Percentiles rank a stretch among this genome's conserved stretches.
phyloP scores from a whole-genome alignment of 2,329 filamentous ascomycete genomes.

The Curvularia hawaiiensis region DNA sequence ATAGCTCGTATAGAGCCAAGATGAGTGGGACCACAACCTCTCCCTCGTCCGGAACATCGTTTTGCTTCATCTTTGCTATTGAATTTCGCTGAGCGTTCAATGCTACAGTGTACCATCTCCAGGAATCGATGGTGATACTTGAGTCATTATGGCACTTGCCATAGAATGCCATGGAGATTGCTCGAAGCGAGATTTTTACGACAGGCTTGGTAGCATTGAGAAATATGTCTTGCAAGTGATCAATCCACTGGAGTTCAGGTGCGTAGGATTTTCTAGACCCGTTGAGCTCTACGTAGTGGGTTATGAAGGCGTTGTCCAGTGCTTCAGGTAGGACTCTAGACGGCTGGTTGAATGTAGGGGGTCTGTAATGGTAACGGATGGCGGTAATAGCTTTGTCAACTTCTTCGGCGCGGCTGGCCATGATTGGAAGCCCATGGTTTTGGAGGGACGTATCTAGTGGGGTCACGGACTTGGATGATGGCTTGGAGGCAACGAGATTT shows the following conservation, averaged over 20 bases:
- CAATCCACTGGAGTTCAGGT: slow-evolving; percentile 35
- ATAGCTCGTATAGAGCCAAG: slow-evolving; percentile 38
- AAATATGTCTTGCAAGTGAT: slow-evolving; percentile 28
- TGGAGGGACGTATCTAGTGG: slow-evolving; percentile 1
- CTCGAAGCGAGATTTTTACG: slow-evolving; percentile 37
- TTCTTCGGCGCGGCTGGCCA: slow-evolving; percentile 9
- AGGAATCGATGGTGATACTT: slow-evolving; percentile 38
- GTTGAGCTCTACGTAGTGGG: slow-evolving; percentile 40
- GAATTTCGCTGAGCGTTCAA: slow-evolving; percentile 33
- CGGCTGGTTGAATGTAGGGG: slow-evolving; percentile 34
- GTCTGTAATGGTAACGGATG: slow-evolving; percentile 32
- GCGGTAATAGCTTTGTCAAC: slow-evolving; percentile 29
- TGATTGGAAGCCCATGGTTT: slow-evolving; percentile 4
- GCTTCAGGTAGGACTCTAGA: slow-evolving; percentile 29
- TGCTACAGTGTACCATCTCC: slow-evolving; percentile 41
- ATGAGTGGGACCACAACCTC: slow-evolving; percentile 40
- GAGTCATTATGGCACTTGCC: slow-evolving; percentile 37
- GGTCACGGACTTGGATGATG: background rate
- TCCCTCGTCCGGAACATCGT: slow-evolving; percentile 34
- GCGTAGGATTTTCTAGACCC: slow-evolving; percentile 23
- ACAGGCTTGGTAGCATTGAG: slow-evolving; percentile 29
- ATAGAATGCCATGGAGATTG: slow-evolving; percentile 42
- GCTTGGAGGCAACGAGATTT: background rate
- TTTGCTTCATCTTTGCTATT: slow-evolving; percentile 20
- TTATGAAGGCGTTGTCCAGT: slow-evolving; percentile 36